Evolutionary conservation across 108 stramenopile genomes (phyloP).

Genomic region (Chaetoceros tenuissimus): DNA sequence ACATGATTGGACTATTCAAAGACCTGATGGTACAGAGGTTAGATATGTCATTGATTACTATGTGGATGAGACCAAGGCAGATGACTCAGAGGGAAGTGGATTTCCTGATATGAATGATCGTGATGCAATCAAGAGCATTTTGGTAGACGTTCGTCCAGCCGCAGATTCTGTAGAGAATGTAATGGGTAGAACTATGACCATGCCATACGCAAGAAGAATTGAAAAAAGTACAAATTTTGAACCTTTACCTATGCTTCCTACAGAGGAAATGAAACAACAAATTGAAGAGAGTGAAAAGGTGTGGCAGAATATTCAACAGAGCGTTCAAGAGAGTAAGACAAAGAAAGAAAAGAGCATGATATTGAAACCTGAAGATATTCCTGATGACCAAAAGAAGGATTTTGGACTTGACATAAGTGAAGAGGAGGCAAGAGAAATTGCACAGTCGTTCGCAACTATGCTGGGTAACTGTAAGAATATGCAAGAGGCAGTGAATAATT

Average conservation of each 20-base stretch:
- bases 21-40: slow-evolving; percentile 56
- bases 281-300: slow-evolving; percentile 58
- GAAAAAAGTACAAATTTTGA: slow-evolving; percentile 36
- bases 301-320: slow-evolving; percentile 71
- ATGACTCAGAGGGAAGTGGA: slow-evolving; percentile 27
- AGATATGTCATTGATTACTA: slow-evolving; percentile 99
- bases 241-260: slow-evolving; percentile 51
- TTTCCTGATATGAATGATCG: slow-evolving; percentile 51
- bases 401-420: slow-evolving; percentile 16
- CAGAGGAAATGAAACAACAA: slow-evolving; percentile 49
- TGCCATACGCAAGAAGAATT: slow-evolving; percentile 66
- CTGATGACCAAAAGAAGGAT: slow-evolving; percentile 6
- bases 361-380: slow-evolving; percentile 2
- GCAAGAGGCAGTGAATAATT: slow-evolving; percentile 36
- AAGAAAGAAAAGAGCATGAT: slow-evolving; percentile 17
- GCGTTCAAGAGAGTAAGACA: slow-evolving; percentile 24
- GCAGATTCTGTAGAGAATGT: slow-evolving; percentile 59
- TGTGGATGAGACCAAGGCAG: slow-evolving; percentile 74
- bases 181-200: slow-evolving; percentile 55
- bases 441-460: slow-evolving; percentile 38
- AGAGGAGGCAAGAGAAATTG: slow-evolving; percentile 46
- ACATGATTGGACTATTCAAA: slow-evolving; percentile 94
- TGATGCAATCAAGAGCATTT: slow-evolving; percentile 58
- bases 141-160: slow-evolving; percentile 96
- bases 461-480: slow-evolving; percentile 39